Evolutionary conservation across 164 flowering plant genomes (phyloP), one percentile per base, ranked within the genome.

Genomic region (Buxus sempervirens): DNA sequence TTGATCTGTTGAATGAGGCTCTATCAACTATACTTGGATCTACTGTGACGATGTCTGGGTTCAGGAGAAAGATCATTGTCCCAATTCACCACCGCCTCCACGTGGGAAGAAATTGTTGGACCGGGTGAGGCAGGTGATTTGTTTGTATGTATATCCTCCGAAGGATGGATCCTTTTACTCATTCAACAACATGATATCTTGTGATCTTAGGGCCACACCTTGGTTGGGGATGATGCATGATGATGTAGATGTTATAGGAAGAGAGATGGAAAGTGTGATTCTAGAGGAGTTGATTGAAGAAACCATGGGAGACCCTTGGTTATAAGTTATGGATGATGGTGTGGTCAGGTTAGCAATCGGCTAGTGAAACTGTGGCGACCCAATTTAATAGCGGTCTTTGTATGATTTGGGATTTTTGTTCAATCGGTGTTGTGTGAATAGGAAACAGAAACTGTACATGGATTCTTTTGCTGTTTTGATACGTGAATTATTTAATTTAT

Each of bases 1-100:
- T 83, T 67, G 98, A 90, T 76, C 68, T 91, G 69, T 64, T 88
- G 58, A 94, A 94, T 63, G 96, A 94, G 76, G 73, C 82, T 36
- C 83, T 90, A 51, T 68, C 82, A 16, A 67, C 66, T 1, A 68
- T 85, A 27, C 86, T 85, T 41, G 80, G 81, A 70, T 83, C 84
- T 24, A 80, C 84, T 4, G 19, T 65, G 66, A 68, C 69, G 41
- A 73, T 64, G 73, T 80, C 93, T n/a, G 73, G 72, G 36, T 80
- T 82, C 68, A 80, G 70, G 69, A 79, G 80, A 64, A 78, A 76
- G 63, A 54, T 76, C 7, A 45, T 69, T 9, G 74, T 57, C 60
- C 73, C 12, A 59, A 75, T 14, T 60, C 49, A 41, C 61, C 58
- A 32, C 79, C 72, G 9, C 76, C 78, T 49, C 86, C 80, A 8